Percentiles rank a stretch among this genome's conserved stretches.
Conservation (phyloP, 1,284 basidiomycete species). For the Kalmanozyma brasiliensis region DNA sequence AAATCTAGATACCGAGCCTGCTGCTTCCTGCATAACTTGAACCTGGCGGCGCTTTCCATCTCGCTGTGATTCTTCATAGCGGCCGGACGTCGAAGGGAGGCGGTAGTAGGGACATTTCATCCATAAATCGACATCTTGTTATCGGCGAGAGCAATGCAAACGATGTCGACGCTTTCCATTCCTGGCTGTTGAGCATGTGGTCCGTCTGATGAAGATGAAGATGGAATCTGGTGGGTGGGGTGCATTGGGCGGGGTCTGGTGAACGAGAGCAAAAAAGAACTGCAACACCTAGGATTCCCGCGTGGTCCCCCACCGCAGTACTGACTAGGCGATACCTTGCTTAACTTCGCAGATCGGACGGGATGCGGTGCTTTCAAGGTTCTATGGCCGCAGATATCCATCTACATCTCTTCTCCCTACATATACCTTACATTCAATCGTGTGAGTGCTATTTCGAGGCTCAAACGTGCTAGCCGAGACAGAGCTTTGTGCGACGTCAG, state of each 20-base stretch:
- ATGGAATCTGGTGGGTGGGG: too few species aligned
- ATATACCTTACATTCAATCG: too few species aligned
- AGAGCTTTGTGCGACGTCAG: too few species aligned
- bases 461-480: too few species aligned
- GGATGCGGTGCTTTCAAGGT: conserved; percentile 83
- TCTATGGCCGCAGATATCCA: conserved; percentile 78
- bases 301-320: conserved; percentile 85
- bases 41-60: conserved; percentile 53
- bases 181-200: too few species aligned
- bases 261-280: conserved; percentile 70
- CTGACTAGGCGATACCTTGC: conserved; percentile 81
- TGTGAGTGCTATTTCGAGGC: too few species aligned
- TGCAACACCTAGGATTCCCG: conserved; percentile 83
- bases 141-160: too few species aligned
- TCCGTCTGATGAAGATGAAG: too few species aligned
- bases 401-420: too few species aligned
- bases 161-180: too few species aligned
- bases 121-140: too few species aligned
- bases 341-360: conserved; percentile 84
- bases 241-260: too few species aligned
- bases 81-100: conserved; percentile 56
- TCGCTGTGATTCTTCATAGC: conserved; percentile 32
- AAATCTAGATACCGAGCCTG: conserved; percentile 17
- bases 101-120: conserved; percentile 49
- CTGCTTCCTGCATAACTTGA: conserved; percentile 55